phyloP scores from a whole-genome alignment of 2,329 filamentous ascomycete genomes.

The Talaromyces pinophilus region DNA sequence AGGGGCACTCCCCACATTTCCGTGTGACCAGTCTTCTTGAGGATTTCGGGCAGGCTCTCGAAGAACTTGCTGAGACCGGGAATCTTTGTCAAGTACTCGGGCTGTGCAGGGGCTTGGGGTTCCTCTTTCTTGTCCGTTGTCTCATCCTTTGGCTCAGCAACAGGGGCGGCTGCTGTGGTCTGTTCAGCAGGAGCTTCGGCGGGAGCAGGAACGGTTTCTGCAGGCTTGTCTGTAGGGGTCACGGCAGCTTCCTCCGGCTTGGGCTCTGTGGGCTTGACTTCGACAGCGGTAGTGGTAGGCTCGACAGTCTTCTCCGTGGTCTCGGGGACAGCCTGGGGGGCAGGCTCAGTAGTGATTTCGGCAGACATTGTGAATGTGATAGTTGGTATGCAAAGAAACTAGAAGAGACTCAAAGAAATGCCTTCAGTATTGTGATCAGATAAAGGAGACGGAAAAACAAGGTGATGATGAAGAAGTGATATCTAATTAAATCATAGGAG shows the following conservation, averaged over 20 bases:
- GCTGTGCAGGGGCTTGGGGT: slow-evolving; percentile 29
- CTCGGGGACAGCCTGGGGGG: slow-evolving; percentile 16
- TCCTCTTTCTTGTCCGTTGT: slow-evolving; percentile 22
- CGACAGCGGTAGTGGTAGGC: slow-evolving; percentile 16
- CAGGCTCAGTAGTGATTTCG: slow-evolving; percentile 4
- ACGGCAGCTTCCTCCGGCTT: slow-evolving; percentile 5
- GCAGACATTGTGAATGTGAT: slow-evolving; percentile 18
- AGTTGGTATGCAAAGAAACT: not conserved
- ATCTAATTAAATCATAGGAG: not conserved
- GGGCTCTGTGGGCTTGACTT: not conserved
- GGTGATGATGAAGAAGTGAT: not conserved
- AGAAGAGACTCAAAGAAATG: not conserved
- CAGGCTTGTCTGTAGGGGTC: slow-evolving; percentile 9
- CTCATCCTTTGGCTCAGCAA: slow-evolving; percentile 21
- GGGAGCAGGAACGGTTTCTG: slow-evolving; percentile 10
- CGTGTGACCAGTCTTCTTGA: slow-evolving; percentile 59
- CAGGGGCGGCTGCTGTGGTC: slow-evolving; percentile 21
- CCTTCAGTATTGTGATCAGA: not conserved
- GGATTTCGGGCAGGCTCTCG: slow-evolving; percentile 59
- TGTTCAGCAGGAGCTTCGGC: slow-evolving; percentile 13
- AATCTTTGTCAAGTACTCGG: slow-evolving; percentile 41
- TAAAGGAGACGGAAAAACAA: not conserved
- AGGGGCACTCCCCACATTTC: slow-evolving; percentile 90
- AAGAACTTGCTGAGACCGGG: slow-evolving; percentile 58
- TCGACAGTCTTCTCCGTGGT: slow-evolving; percentile 15